phyloP scores from a whole-genome alignment of 2,329 filamentous ascomycete genomes.

The Scedosporium boydii region DNA sequence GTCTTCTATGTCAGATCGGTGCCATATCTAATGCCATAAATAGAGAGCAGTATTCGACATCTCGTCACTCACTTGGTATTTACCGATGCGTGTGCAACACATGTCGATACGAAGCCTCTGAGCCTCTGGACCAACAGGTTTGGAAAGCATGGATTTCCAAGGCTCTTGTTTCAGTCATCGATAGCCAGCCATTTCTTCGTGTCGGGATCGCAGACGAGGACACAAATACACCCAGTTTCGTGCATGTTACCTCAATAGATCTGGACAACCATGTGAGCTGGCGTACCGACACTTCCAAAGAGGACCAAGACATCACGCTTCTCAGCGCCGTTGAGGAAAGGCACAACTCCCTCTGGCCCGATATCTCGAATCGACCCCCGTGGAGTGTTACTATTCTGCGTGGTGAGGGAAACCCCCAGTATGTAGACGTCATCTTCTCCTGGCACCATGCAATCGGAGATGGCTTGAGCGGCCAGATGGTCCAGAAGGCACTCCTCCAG shows the following conservation, averaged over 20 bases:
- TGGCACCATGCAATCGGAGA: conserved; percentile 46
- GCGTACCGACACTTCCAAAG: conserved; percentile 12
- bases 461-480: conserved; percentile 35
- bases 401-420: conserved; percentile 8
- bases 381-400: conserved; percentile 36
- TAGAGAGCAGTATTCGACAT: conserved; percentile 35
- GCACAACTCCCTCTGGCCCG: conserved; percentile 28
- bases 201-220: conserved; percentile 37
- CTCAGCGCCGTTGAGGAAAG: conserved; percentile 24
- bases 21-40: conserved; percentile 5
- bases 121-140: background rate
- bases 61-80: conserved; percentile 35
- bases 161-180: conserved; percentile 30
- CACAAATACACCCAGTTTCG: conserved; percentile 31
- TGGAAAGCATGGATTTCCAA: conserved; percentile 17
- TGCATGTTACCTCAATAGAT: conserved; percentile 31
- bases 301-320: conserved; percentile 19
- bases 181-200: conserved; percentile 35
- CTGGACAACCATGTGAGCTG: conserved; percentile 33
- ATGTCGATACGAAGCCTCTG: conserved; percentile 27
- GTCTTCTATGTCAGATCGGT: too few species aligned
- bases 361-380: conserved; percentile 29
- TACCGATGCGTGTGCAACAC: conserved; percentile 37
- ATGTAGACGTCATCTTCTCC: conserved; percentile 34
- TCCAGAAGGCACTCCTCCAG: conserved; percentile 37